Percentiles rank a stretch among this genome's conserved stretches.
These are phyloP conservation scores for Crucihimalaya himalaica DNA, from an alignment of 345 rosid genomes.

Conservation along the genomic window DNA sequence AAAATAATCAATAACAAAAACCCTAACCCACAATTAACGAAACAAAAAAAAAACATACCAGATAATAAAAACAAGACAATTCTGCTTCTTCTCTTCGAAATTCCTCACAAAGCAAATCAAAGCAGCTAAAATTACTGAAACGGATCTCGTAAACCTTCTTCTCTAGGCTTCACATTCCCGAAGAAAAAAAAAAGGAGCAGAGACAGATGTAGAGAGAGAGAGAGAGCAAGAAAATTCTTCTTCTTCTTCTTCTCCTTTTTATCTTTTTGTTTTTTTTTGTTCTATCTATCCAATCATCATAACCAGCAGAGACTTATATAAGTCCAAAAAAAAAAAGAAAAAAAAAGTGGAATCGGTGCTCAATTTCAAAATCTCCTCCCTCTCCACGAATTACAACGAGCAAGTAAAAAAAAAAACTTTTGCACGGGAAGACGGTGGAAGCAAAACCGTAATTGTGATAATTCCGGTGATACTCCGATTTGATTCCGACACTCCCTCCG, in stretches of 20 bases:
- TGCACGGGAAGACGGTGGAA: constrained; percentile 5
- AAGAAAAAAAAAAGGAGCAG: constrained; percentile 41
- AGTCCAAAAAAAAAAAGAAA: not conserved
- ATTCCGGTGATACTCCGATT: constrained; percentile 35
- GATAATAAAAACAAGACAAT: not conserved
- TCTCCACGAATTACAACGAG: constrained; percentile 3
- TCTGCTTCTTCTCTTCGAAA: constrained; percentile 11
- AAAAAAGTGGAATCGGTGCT: constrained; percentile 29
- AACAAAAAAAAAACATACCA: constrained; percentile 10
- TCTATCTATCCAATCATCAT: constrained; percentile 45
- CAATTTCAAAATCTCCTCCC: constrained; percentile 21
- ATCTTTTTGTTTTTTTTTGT: constrained; percentile 23
- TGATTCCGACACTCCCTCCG: constrained; percentile 39
- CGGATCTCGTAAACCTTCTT: constrained; percentile 50
- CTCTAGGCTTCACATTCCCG: constrained; percentile 49
- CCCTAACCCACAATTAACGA: constrained; percentile 22
- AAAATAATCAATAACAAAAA: constrained; percentile 11
- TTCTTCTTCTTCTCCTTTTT: constrained; percentile 4
- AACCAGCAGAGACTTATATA: constrained; percentile 20
- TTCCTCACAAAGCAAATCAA: not conserved
- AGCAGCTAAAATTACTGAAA: constrained; percentile 35
- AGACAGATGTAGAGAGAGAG: constrained; percentile 26
- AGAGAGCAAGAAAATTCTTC: constrained; percentile 36
- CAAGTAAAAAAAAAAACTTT: not conserved
- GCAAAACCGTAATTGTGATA: constrained; percentile 26